Conservation (phyloP, 2,329 filamentous ascomycete species). For the Periconia macrospinosa region DNA sequence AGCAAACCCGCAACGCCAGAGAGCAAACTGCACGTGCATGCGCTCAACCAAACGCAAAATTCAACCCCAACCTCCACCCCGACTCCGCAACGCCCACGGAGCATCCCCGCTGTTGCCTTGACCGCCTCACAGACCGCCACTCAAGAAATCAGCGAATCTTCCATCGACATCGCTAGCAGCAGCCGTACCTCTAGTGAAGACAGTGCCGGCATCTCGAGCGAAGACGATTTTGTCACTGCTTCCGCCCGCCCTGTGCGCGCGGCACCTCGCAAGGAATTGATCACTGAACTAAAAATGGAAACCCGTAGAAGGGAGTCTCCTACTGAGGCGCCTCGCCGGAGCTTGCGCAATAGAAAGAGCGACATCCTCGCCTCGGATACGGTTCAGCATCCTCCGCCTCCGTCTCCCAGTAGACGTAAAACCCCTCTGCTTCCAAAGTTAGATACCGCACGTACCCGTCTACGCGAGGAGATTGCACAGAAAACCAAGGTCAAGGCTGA, state of each 20-base stretch:
- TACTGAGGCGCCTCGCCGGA: conserved; percentile 19
- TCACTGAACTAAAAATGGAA: conserved; percentile 39
- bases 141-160: conserved; percentile 1
- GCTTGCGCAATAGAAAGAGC: conserved; percentile 25
- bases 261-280: conserved; percentile 12
- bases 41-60: conserved; percentile 5
- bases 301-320: conserved; percentile 17
- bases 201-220: not conserved
- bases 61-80: conserved; percentile 6
- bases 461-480: conserved; percentile 46
- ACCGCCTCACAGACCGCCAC: not conserved
- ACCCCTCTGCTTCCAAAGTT: conserved; percentile 22
- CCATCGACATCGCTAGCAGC: not conserved
- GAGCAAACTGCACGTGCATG: conserved; percentile 14
- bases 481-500: conserved; percentile 49
- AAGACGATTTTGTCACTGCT: conserved; percentile 24
- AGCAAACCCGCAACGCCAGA: conserved; percentile 1
- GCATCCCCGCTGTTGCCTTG: not conserved
- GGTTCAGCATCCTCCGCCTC: conserved; percentile 8
- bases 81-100: not conserved
- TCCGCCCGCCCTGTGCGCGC: conserved; percentile 8
- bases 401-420: conserved; percentile 10
- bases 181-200: not conserved
- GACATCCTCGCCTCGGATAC: conserved; percentile 38
- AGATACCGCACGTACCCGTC: conserved; percentile 44